A percentile compares a stretch with the other conserved stretches of the same genome.
phyloP scores from a whole-genome alignment of 164 flowering plant genomes.

The Platanus orientalis region DNA sequence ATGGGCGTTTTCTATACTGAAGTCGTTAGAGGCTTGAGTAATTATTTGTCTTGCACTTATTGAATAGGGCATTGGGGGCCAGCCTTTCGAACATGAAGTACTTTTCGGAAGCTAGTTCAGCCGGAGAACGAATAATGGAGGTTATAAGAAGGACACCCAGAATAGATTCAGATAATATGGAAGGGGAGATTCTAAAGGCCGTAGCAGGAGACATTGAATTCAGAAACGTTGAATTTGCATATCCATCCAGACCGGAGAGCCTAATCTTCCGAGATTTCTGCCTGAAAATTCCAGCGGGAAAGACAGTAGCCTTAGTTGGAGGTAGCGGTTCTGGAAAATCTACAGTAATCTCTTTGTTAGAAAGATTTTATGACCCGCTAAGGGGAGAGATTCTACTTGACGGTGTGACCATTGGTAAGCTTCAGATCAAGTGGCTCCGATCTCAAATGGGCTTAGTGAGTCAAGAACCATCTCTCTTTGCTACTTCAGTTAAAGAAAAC shows the following conservation, averaged over 20 bases:
- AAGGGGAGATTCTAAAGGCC: slow-evolving; percentile 45
- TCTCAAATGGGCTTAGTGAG: slow-evolving; percentile 93
- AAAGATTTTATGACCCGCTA: slow-evolving; percentile 75
- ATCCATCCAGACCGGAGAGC: slow-evolving; percentile 72
- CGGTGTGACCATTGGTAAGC: slow-evolving; percentile 51
- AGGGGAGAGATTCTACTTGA: slow-evolving; percentile 67
- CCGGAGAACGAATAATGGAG: slow-evolving; percentile 63
- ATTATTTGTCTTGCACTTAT: not conserved
- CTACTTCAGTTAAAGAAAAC: slow-evolving; percentile 73
- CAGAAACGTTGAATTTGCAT: slow-evolving; percentile 60
- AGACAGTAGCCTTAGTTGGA: slow-evolving; percentile 80
- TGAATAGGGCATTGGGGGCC: slow-evolving; percentile 59
- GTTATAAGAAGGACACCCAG: slow-evolving; percentile 63
- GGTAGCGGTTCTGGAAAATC: slow-evolving; percentile 94
- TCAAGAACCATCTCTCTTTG: slow-evolving; percentile 88
- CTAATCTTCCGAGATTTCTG: slow-evolving; percentile 46
- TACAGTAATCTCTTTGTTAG: slow-evolving; percentile 58
- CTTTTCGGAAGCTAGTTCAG: slow-evolving; percentile 68
- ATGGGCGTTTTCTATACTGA: too few species aligned
- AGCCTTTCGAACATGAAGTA: slow-evolving; percentile 68
- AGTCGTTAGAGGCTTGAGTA: too few species aligned
- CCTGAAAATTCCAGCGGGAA: slow-evolving; percentile 59
- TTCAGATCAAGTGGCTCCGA: slow-evolving; percentile 82
- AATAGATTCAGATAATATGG: slow-evolving; percentile 65
- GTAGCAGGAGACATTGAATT: slow-evolving; percentile 68